phyloP scores from a whole-genome alignment of 1,284 basidiomycete species.

The Neonothopanus nambi region DNA sequence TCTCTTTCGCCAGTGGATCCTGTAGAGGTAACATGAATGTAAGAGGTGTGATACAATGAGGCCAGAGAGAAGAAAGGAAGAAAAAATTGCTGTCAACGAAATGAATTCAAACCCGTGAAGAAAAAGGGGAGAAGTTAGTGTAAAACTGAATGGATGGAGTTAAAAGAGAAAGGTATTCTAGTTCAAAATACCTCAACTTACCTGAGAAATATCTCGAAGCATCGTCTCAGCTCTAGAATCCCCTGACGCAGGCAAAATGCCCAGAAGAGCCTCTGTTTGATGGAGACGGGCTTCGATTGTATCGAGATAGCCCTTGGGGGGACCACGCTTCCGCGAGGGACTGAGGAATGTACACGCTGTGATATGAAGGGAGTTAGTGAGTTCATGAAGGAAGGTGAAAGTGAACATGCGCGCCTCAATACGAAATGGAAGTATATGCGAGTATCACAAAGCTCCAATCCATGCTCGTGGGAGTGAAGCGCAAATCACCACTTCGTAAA shows the following conservation, averaged over 20 bases:
- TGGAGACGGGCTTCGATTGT: conserved; percentile 86
- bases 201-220: conserved; percentile 56
- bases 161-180: neutral
- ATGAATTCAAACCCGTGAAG: neutral
- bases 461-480: neutral
- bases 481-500: neutral
- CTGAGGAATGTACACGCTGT: conserved; percentile 80
- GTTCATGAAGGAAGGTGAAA: neutral
- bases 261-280: conserved; percentile 83
- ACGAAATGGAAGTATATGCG: too few relatives aligned
- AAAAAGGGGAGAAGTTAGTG: neutral
- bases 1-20: conserved; percentile 74
- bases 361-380: conserved; percentile 5
- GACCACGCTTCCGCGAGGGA: conserved; percentile 79
- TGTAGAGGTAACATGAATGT: too few relatives aligned
- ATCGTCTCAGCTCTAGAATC: conserved; percentile 66
- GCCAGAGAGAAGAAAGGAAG: too few relatives aligned
- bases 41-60: too few relatives aligned
- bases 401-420: too few relatives aligned
- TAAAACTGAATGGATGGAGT: neutral
- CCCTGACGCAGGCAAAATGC: conserved; percentile 68
- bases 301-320: conserved; percentile 89
- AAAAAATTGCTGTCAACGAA: neutral
- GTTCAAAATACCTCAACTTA: conserved; percentile 15
- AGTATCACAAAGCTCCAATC: too few relatives aligned